Base-by-base conservation (phyloP, 306 rosid genomes). In the Glycyrrhiza uralensis region DNA sequence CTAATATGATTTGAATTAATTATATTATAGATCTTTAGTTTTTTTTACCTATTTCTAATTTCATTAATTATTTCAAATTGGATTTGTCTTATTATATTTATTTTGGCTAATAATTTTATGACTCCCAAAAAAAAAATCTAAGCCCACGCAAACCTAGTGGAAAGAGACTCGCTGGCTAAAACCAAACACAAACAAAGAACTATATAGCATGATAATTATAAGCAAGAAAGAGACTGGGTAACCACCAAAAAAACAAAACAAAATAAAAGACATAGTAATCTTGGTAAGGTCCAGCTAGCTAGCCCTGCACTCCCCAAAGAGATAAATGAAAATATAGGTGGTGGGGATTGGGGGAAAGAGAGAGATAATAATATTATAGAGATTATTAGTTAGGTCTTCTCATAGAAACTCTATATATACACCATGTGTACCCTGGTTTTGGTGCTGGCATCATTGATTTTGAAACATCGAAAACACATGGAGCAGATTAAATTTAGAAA, bases 141-240 rank as follows among this genome's bases (percentile, higher is more conserved):
- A 59, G 72, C 29, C 12, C 42, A 13, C 23, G 66, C 44, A 56
- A 55, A 47, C 29, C 54, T n/a, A 58, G 58, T 30, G 68, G 80
- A 45, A 57, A 66, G 66, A 47, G 71, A 66, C 57, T 24, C 4
- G 64, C 24, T 10, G 19, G 19, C 4, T 24, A 36, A 47, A 69
- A 58, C 5, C 36, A 38, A 77, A 29, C 11, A 49, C 1, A 18
- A 57, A 66, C 2, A 20, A 20, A 76, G 67, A 44, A 10, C 6
- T 1, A 55, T 12, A 51, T 7, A 65, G 55, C 30, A 66, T 19
- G 55, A 69, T 69, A 77, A 78, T 52, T 42, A 55, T 39, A 62
- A 62, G 73, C 18, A 54, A 71, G 74, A 71, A 71, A 78, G 74
- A 71, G 78, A 78, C 69, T 1, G 17, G 30, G 69, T 64, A 78